Percentiles rank a stretch among this genome's conserved stretches.
Conservation (phyloP, 441 rosid species). For the Erysimum cheiri region DNA sequence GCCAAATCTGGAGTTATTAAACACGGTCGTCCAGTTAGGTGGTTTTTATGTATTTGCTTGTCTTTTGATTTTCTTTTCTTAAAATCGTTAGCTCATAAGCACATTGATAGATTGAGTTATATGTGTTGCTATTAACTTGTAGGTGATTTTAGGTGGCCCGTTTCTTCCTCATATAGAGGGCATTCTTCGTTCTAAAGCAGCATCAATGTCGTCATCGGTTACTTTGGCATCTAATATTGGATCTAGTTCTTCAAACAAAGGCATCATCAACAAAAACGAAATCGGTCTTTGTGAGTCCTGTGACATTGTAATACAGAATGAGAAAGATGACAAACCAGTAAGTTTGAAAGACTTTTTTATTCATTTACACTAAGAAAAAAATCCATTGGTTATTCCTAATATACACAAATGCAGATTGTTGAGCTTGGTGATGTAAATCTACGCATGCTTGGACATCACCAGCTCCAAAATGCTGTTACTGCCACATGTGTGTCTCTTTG, state of each 20-base stretch:
- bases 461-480: conserved; percentile 88
- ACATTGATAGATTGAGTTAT: conserved; percentile 1
- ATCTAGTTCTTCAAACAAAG: conserved; percentile 55
- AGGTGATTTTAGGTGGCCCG: conserved; percentile 83
- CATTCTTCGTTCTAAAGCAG: conserved; percentile 67
- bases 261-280: conserved; percentile 49
- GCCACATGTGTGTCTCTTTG: conserved; percentile 78
- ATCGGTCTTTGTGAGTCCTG: conserved; percentile 64
- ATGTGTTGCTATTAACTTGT: conserved; percentile 31
- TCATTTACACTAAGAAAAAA: background rate
- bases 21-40: conserved; percentile 83
- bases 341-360: conserved; percentile 21
- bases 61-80: background rate
- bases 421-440: conserved; percentile 66
- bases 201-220: conserved; percentile 48
- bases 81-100: background rate
- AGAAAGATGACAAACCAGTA: conserved; percentile 62
- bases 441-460: conserved; percentile 85
- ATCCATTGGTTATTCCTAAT: background rate
- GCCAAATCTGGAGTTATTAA: conserved; percentile 91
- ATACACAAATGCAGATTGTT: conserved; percentile 53
- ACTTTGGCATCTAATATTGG: conserved; percentile 57
- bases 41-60: conserved; percentile 30
- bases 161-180: conserved; percentile 69
- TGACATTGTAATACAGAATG: conserved; percentile 57